Evolutionary conservation across 805 yeast genomes (phyloP), one percentile per base, ranked within the genome.

Genomic region (Candida gorgasii): DNA sequence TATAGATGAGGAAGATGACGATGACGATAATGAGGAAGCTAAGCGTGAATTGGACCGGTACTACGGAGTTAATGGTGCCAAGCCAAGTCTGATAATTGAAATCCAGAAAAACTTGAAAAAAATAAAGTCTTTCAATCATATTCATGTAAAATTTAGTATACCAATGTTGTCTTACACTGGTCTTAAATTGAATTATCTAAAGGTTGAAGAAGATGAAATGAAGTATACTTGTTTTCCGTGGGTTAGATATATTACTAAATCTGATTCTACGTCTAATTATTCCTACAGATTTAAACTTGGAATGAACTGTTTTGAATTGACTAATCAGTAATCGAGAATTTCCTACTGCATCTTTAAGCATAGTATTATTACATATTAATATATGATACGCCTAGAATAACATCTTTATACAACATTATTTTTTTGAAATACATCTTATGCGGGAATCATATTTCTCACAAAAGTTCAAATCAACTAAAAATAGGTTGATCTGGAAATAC

Each of bases 221-320:
- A 68, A 75, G 40, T 82, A 82, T 50, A 79, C 86, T 5, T 76
- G 86, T 31, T 85, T 86, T 55, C 90, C 93, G 0, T 86, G 95
- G 95, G 84, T 86, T 1, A 69, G 84, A 17, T 50, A 50, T 38
- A 33, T 29, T n/a, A 41, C 52, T 17, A 47, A 40, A 30, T 41
- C 46, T 7, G 45, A 33, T 9, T 31, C 32, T 8, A 39, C 20
- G 16, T 35, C 40, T 3, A 44, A 36, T 19, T 51, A 53, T 32
- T 33, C 44, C 7, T 60, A 59, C 40, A 42, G 55, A 37, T 61
- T 61, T 47, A 58, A 51, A 30, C 39, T 61, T 16, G 64, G 62
- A 1, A 22, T 37, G 8, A 46, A 42, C 14, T 51, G 56, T 38
- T 60, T 57, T 13, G 24, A 36, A 28, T 15, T 28, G n/a, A n/a